Base-by-base conservation (phyloP, 768 basidiomycete species). In the Trametes maxima region DNA sequence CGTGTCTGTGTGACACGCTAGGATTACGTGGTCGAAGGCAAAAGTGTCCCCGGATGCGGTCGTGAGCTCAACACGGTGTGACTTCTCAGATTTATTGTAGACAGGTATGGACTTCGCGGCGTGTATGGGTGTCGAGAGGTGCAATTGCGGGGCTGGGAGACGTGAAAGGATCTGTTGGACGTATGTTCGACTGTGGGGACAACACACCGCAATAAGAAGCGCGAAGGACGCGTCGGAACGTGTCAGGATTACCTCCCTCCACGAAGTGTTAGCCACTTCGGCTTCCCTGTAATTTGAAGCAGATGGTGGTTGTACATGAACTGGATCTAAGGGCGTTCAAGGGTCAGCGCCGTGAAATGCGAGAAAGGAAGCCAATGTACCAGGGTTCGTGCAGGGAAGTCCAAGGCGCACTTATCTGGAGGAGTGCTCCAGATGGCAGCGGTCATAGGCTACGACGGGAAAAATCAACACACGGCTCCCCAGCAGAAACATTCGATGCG, bases 401-500 rank as follows among this genome's bases (percentile, higher is more conserved):
- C 86, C 51, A 86, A 72, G 2, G 83, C 79, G 64, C 87, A 89
- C 67, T 82, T 82, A 63, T 86, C 85, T 10, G 90, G 85, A 0
- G 88, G 86, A 0, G 88, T 90, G 46, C 85, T 89, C 90, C 90
- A 92, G 42, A 92, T 85, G 2, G 88, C 86, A 1, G 88, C 89
- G 8, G 87, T 89, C 88, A 92, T 88, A 0, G 89, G 89, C 89
- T 67, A 17, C 5, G 54, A 8, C 28, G 28, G 33, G 43, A 11
- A 47, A 36, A 21, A 35, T 14, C 2, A 48, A 33, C 35, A 40
- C 36, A 6, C 35, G 19, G 39, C 19, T 53, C 37, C 22, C 16
- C 28, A 17, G 19, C 21, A 55, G 25, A 21, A 58, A 35, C 43
- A 49, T 17, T 28, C 12, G 28, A 44, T 5, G 54, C 55, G n/a